A percentile compares a stretch with the other conserved stretches of the same genome.
phyloP scores from a whole-genome alignment of 495 filamentous ascomycete species.

The Massariosphaeria phaeospora region DNA sequence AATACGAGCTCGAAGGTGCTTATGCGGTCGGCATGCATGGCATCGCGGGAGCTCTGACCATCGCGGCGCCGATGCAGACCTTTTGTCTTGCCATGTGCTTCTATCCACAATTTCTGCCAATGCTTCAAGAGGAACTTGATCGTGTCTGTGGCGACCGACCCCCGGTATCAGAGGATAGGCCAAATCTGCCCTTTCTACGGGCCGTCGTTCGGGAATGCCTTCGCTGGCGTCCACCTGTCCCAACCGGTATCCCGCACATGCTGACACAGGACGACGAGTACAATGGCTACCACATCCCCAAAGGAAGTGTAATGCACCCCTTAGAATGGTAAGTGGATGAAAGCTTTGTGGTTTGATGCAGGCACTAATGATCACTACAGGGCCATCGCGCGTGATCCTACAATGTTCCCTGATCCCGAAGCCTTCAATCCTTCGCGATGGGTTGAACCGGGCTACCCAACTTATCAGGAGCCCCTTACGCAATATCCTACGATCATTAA shows the following conservation, averaged over 20 bases:
- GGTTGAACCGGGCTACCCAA: conserved; percentile 45
- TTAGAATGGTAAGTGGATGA: conserved; percentile 40
- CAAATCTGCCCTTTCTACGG: conserved; percentile 44
- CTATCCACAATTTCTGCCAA: conserved; percentile 52
- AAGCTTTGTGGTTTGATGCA: not conserved
- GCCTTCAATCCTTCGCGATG: conserved; percentile 40
- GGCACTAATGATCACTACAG: conserved; percentile 21
- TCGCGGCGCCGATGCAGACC: conserved; percentile 51
- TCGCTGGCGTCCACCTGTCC: conserved; percentile 57
- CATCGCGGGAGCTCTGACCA: conserved; percentile 42
- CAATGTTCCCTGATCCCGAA: conserved; percentile 36
- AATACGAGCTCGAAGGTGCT: conserved; percentile 42
- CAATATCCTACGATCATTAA: conserved; percentile 51
- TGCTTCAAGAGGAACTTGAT: conserved; percentile 54
- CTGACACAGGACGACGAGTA: conserved; percentile 52
- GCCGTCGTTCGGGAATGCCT: conserved; percentile 59
- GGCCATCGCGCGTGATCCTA: conserved; percentile 38
- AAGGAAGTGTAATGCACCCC: conserved; percentile 54
- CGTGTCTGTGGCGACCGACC: conserved; percentile 43
- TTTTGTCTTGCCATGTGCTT: conserved; percentile 58
- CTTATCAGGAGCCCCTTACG: conserved; percentile 52
- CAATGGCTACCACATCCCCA: conserved; percentile 53
- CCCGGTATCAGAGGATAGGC: conserved; percentile 35
- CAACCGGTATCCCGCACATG: conserved; percentile 47
- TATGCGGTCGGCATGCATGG: conserved; percentile 41